Base-by-base conservation (phyloP, 345 rosid genomes). In the Hevea brasiliensis region DNA sequence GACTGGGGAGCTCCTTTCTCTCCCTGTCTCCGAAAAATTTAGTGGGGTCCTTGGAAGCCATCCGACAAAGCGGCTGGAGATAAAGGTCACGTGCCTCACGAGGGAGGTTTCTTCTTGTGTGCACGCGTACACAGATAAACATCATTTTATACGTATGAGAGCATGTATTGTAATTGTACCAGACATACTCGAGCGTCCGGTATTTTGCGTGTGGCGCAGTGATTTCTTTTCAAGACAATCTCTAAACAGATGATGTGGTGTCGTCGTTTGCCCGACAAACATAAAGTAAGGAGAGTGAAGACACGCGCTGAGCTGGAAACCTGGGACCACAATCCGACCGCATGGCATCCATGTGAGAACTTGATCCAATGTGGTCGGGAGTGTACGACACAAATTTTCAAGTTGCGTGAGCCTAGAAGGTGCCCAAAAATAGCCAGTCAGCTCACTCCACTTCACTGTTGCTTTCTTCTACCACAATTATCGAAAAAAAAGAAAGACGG, bases 281-380 rank as follows among this genome's bases (percentile, higher is more conserved):
- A 68, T 26, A 37, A 48, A 65, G 53, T 15, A 47, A 23, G n/a
- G 24, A n/a, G 72, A 64, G 75, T 79, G 78, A 23, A 20, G 74
- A 71, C 78, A 82, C 84, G 80, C 79, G 74, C 84, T 65, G 60
- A 73, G 73, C 76, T 65, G 68, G 73, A 55, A 77, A 26, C 0
- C n/a, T 29, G 75, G 77, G 77, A 73, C 82, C 72, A 44, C 71
- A 72, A 60, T 63, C 82, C 61, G 54, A 71, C 81, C 72, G 61
- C 73, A 66, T 23, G 68, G 80, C n/a, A 26, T 63, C 51, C 80
- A 67, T 78, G 81, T 64, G 76, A 65, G 65, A 55, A n/a, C 63
- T 65, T 24, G 78, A 76, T 73, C 74, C 65, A 58, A 68, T 71
- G 60, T 48, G 64, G 75, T 78, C 65, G 80, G 68, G 59, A 51